Evolutionary conservation across 2,329 filamentous ascomycete species (phyloP).

Genomic region (Penicillium sp.): DNA sequence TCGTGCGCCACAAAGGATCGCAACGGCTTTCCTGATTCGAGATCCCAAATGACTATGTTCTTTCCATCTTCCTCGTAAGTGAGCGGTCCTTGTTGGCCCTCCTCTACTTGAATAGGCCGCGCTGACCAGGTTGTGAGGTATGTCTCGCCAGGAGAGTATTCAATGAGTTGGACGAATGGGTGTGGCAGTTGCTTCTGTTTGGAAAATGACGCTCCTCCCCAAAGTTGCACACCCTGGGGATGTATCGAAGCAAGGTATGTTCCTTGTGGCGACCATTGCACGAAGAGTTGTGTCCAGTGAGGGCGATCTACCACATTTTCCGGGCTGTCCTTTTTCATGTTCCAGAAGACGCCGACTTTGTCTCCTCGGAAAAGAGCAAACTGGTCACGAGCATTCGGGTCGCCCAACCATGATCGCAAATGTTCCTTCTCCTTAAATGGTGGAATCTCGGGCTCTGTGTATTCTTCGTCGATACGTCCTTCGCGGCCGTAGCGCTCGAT

Average conservation of each 20-base stretch:
- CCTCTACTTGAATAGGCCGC: slow-evolving; percentile 85
- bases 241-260: slow-evolving; percentile 95
- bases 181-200: slow-evolving; percentile 91
- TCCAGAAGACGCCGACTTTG: slow-evolving; percentile 93
- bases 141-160: slow-evolving; percentile 89
- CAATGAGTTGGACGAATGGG: slow-evolving; percentile 90
- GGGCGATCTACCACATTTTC: slow-evolving; percentile 87
- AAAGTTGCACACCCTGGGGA: slow-evolving; percentile 92
- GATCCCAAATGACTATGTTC: slow-evolving; percentile 99
- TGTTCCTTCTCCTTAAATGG: slow-evolving; percentile 91
- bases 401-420: slow-evolving; percentile 86
- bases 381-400: slow-evolving; percentile 86
- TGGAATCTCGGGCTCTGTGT: slow-evolving; percentile 74
- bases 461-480: slow-evolving; percentile 88
- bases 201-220: slow-evolving; percentile 86
- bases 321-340: slow-evolving; percentile 87
- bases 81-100: slow-evolving; percentile 68
- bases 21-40: slow-evolving; percentile 81
- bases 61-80: slow-evolving; percentile 94
- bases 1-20: slow-evolving; percentile 93
- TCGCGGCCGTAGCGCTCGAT: slow-evolving; percentile 95
- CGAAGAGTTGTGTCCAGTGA: slow-evolving; percentile 97
- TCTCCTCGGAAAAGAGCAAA: slow-evolving; percentile 93
- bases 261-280: slow-evolving; percentile 95
- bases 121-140: slow-evolving; percentile 97